Evolutionary conservation across 805 yeast genomes (phyloP).

Genomic region (Hanseniaspora jakobsenii): DNA sequence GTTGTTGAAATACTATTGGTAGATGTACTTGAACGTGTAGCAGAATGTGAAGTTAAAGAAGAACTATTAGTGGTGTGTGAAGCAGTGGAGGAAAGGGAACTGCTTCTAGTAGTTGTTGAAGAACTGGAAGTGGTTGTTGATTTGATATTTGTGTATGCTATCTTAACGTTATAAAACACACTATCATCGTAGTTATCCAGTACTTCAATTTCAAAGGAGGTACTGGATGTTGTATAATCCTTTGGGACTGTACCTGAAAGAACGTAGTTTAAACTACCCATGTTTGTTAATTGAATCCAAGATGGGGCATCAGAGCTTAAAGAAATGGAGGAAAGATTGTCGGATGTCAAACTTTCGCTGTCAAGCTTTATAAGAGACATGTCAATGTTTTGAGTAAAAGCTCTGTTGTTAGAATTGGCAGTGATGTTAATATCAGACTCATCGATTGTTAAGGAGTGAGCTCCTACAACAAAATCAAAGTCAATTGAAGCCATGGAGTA

Average conservation of each 20-base stretch:
- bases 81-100: conserved; percentile 17
- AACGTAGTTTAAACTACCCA: conserved; percentile 20
- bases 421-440: conserved; percentile 48
- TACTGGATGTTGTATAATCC: conserved; percentile 28
- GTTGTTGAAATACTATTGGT: conserved; percentile 24
- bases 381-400: conserved; percentile 48
- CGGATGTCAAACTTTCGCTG: conserved; percentile 36
- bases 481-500: conserved; percentile 57
- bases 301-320: conserved; percentile 37
- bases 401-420: conserved; percentile 35
- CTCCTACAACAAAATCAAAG: conserved; percentile 73
- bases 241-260: conserved; percentile 49
- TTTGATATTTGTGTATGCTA: conserved; percentile 17
- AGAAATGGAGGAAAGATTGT: conserved; percentile 28
- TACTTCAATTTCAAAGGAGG: conserved; percentile 42
- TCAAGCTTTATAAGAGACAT: conserved; percentile 54
- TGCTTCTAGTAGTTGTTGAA: too few relatives aligned
- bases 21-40: conserved; percentile 22
- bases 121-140: neutral
- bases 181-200: conserved; percentile 50
- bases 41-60: conserved; percentile 16
- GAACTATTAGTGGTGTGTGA: conserved; percentile 22
- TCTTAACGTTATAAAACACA: conserved; percentile 44
- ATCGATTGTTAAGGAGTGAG: conserved; percentile 60
- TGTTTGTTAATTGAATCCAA: conserved; percentile 41